Conservation (phyloP, 1,284 basidiomycete genomes). For the Trichosporon sp. region DNA sequence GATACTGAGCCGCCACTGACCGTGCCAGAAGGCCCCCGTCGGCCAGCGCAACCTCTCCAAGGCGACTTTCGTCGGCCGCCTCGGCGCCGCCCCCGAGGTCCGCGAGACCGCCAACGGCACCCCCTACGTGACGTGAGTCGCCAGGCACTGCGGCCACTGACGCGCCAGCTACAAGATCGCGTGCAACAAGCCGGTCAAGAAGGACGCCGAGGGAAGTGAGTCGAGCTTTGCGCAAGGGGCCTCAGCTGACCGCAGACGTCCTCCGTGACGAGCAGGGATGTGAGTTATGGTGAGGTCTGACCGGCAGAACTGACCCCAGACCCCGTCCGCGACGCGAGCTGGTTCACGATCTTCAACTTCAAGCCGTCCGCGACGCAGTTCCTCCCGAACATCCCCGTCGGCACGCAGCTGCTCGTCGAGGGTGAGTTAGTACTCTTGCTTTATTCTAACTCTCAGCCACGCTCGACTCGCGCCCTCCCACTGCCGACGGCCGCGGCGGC, state of each 20-base stretch:
- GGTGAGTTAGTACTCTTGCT: conserved; percentile 23
- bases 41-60: conserved; percentile 27
- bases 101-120: conserved; percentile 27
- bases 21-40: conserved; percentile 13
- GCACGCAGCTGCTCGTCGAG: conserved; percentile 38
- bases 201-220: conserved; percentile 36
- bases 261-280: conserved; percentile 30
- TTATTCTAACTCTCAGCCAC: conserved; percentile 9
- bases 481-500: conserved; percentile 17
- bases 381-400: conserved; percentile 28
- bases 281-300: conserved; percentile 13
- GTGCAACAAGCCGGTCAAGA: conserved; percentile 32
- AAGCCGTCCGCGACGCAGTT: conserved; percentile 25
- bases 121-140: conserved; percentile 31
- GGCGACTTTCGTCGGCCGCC: conserved; percentile 40
- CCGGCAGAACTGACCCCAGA: conserved; percentile 11
- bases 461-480: conserved; percentile 18
- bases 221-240: not conserved
- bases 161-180: conserved; percentile 32
- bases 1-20: conserved; percentile 6
- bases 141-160: not conserved
- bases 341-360: conserved; percentile 45
- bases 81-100: conserved; percentile 36
- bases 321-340: conserved; percentile 27
- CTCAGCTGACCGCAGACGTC: conserved; percentile 14